These are phyloP conservation scores for Phytophthora ramorum DNA, from an alignment of 352 stramenopile species.

Conservation along the genomic window DNA sequence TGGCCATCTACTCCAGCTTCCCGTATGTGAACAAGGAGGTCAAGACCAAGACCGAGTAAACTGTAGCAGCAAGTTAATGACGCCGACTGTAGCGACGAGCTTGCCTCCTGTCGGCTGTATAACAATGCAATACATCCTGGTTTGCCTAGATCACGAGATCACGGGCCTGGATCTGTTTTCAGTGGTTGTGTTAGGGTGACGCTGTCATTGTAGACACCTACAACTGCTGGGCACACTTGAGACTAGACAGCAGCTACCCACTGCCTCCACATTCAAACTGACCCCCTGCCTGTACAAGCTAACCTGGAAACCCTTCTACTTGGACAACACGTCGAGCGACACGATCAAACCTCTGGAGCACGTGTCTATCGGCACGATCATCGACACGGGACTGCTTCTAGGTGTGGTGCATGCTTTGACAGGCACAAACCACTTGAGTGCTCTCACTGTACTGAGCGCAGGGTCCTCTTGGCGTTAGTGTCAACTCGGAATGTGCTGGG, in stretches of 20 bases:
- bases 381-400: slow-evolving; percentile 52
- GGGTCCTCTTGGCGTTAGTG: slow-evolving; percentile 76
- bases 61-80: neutral
- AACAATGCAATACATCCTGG: slow-evolving; percentile 4
- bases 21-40: slow-evolving; percentile 56
- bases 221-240: too few relatives aligned
- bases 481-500: slow-evolving; percentile 87
- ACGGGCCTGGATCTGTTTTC: neutral
- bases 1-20: slow-evolving; percentile 79
- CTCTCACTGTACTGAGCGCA: slow-evolving; percentile 85
- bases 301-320: too few relatives aligned
- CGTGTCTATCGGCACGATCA: too few relatives aligned
- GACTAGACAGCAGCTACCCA: too few relatives aligned
- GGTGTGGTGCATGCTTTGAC: slow-evolving; percentile 62
- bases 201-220: too few relatives aligned
- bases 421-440: slow-evolving; percentile 86
- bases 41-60: slow-evolving; percentile 48
- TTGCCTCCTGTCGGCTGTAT: neutral
- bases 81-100: neutral
- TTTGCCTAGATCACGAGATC: neutral
- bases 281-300: too few relatives aligned
- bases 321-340: too few relatives aligned
- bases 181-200: neutral
- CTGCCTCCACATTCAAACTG: too few relatives aligned
- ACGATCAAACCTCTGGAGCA: too few relatives aligned